Evolutionary conservation across 495 filamentous ascomycete genomes (phyloP).

Genomic region (Amniculicola lignicola): DNA sequence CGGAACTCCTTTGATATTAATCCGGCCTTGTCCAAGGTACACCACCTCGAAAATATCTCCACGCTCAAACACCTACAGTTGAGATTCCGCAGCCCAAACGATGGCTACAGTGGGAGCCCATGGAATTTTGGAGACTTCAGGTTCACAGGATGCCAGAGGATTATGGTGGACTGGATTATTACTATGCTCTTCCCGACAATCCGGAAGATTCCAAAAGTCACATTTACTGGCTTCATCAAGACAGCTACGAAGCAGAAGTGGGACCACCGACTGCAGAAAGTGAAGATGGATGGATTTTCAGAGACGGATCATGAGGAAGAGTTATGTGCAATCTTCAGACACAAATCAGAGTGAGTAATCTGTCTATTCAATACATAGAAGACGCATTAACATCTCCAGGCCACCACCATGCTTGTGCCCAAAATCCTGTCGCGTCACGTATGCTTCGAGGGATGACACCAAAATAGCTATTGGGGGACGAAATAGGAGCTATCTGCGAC

Average conservation of each 20-base stretch:
- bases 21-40: not conserved
- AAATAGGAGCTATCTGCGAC: too few relatives aligned
- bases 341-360: not conserved
- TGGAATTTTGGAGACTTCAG: not conserved
- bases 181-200: constrained; percentile 10
- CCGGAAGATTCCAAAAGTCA: constrained; percentile 7
- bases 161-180: constrained; percentile 2
- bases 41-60: not conserved
- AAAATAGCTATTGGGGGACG: not conserved
- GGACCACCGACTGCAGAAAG: not conserved
- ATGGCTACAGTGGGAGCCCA: not conserved
- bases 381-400: not conserved
- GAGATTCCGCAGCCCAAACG: not conserved
- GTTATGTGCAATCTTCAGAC: not conserved
- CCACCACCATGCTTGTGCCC: not conserved
- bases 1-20: not conserved
- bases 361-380: not conserved
- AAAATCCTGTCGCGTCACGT: not conserved
- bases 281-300: not conserved
- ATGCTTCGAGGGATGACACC: not conserved
- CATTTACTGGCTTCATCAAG: constrained; percentile 7
- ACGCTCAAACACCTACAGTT: not conserved
- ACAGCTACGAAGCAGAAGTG: constrained; percentile 2
- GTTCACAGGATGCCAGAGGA: not conserved
- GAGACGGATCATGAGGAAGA: not conserved